phyloP scores from a whole-genome alignment of 345 rosid species.

The Heritiera fomes region DNA sequence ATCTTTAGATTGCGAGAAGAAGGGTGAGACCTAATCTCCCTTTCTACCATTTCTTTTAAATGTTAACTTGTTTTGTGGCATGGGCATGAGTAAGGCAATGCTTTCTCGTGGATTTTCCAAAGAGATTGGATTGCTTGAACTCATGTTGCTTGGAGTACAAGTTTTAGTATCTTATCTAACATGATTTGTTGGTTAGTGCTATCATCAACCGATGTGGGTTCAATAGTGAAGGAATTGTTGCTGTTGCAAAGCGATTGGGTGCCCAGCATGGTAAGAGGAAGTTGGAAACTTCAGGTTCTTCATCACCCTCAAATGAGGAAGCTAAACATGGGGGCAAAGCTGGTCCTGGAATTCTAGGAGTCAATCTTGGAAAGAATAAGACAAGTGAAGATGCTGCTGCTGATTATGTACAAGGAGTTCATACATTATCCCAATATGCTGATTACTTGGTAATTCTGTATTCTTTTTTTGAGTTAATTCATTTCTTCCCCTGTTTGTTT shows the following conservation, averaged over 20 bases:
- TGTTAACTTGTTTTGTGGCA: constrained; percentile 1
- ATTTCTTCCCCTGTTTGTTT: not conserved
- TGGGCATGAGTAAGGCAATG: not conserved
- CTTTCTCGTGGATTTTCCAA: not conserved
- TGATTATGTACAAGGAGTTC: constrained; percentile 98
- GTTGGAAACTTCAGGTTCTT: constrained; percentile 76
- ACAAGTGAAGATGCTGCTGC: constrained; percentile 91
- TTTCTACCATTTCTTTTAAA: not conserved
- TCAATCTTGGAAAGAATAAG: constrained; percentile 96
- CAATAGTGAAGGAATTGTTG: constrained; percentile 96
- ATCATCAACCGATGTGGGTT: constrained; percentile 94
- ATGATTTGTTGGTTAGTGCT: constrained; percentile 54
- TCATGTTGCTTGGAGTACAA: constrained; percentile 4
- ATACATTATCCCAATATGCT: constrained; percentile 91
- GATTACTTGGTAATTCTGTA: constrained; percentile 78
- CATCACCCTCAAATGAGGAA: constrained; percentile 54
- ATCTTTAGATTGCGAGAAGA: constrained; percentile 82
- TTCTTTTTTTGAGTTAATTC: constrained; percentile 16
- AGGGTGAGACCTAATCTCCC: constrained; percentile 51
- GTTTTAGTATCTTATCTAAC: not conserved
- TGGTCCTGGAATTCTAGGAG: constrained; percentile 98
- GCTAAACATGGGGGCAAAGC: constrained; percentile 89
- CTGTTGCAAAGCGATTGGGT: constrained; percentile 93
- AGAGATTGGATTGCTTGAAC: not conserved
- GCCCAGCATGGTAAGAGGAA: constrained; percentile 97